These are phyloP conservation scores for Dictyostelium firmibasis DNA, from an alignment of 78 protist species.

Conservation along the genomic window DNA sequence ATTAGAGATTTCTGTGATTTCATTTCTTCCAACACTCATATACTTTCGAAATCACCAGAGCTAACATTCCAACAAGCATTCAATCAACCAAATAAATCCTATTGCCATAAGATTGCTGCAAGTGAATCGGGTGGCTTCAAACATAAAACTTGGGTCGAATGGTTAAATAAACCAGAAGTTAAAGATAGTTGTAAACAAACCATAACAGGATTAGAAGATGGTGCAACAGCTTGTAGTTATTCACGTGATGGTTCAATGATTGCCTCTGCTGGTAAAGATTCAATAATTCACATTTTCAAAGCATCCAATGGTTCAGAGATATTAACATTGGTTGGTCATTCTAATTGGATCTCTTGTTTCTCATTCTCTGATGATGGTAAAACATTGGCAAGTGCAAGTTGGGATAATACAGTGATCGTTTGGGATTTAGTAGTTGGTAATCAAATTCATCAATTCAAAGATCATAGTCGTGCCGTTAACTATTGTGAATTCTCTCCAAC, in stretches of 20 bases:
- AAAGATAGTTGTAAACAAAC: conserved; percentile 64
- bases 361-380: conserved; percentile 75
- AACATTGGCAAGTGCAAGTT: conserved; percentile 60
- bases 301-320: conserved; percentile 65
- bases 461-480: conserved; percentile 64
- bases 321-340: conserved; percentile 59
- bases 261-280: conserved; percentile 60
- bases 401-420: conserved; percentile 68
- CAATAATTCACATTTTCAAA: conserved; percentile 38
- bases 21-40: conserved; percentile 34
- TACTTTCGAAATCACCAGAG: conserved; percentile 55
- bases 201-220: conserved; percentile 58
- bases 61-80: conserved; percentile 83
- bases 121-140: not conserved
- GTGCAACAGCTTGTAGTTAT: conserved; percentile 45
- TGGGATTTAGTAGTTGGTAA: conserved; percentile 81
- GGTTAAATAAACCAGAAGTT: conserved; percentile 77
- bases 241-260: conserved; percentile 49
- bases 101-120: conserved; percentile 23
- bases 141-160: conserved; percentile 62
- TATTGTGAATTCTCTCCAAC: conserved; percentile 46
- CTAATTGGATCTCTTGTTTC: conserved; percentile 55
- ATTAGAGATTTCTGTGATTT: conserved; percentile 66
- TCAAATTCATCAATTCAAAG: conserved; percentile 27
- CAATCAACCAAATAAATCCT: conserved; percentile 71